These are phyloP conservation scores for Gigaspora rosea DNA, from an alignment of 192 early-diverging fungal genomes.

Conservation along the genomic window DNA sequence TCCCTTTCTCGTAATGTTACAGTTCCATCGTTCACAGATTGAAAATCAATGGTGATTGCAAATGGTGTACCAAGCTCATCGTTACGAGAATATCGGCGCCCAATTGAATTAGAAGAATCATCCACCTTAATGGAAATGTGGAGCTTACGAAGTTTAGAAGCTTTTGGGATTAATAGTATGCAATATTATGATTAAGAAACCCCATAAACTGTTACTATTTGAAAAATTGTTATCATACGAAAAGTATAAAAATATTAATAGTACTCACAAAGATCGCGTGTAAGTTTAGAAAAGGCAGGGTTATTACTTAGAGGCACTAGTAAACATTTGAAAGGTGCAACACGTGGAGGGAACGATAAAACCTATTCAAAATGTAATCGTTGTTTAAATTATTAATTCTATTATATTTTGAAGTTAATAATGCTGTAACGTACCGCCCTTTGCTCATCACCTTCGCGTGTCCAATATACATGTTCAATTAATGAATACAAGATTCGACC, in stretches of 20 bases:
- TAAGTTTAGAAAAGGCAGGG: slow-evolving; percentile 72
- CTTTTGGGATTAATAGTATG: slow-evolving; percentile 39
- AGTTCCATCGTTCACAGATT: slow-evolving; percentile 89
- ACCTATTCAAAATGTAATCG: slow-evolving; percentile 48
- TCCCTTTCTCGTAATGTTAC: slow-evolving; percentile 97
- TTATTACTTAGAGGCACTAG: slow-evolving; percentile 85
- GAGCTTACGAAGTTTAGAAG: slow-evolving; percentile 68
- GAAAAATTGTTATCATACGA: not conserved
- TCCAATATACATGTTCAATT: slow-evolving; percentile 93
- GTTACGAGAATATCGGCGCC: slow-evolving; percentile 94
- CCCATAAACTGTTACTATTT: not conserved
- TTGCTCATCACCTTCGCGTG: slow-evolving; percentile 86
- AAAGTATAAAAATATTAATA: not conserved
- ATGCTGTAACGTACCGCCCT: slow-evolving; percentile 43
- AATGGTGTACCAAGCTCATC: slow-evolving; percentile 98
- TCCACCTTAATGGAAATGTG: slow-evolving; percentile 87
- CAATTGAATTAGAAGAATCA: slow-evolving; percentile 86
- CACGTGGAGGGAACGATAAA: slow-evolving; percentile 85
- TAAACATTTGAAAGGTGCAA: slow-evolving; percentile 95
- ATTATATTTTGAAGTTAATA: too few relatives aligned
- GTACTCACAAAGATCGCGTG: slow-evolving; percentile 54
- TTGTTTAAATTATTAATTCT: too few relatives aligned
- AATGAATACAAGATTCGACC: slow-evolving; percentile 96
- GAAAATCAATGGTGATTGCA: slow-evolving; percentile 97
- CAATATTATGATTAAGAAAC: not conserved